Evolutionary conservation across 2,329 filamentous ascomycete genomes (phyloP).

Genomic region (Pyrenophora teres): DNA sequence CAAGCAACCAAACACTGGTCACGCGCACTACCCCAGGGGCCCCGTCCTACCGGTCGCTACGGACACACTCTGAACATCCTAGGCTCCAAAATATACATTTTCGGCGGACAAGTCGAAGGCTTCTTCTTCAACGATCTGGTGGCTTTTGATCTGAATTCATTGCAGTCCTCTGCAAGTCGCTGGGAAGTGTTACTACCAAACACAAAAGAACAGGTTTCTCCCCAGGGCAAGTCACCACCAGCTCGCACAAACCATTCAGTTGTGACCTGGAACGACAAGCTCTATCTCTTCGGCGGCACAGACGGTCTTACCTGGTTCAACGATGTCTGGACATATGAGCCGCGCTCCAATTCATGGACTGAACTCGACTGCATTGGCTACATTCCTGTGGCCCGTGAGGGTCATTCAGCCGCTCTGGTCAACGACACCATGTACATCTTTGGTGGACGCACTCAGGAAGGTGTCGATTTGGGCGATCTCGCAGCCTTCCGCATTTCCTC

Average conservation of each 20-base stretch:
- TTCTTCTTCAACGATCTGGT: slow-evolving; percentile 98
- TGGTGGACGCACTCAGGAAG: slow-evolving; percentile 92
- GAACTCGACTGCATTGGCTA: slow-evolving; percentile 97
- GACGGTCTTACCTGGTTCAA: slow-evolving; percentile 98
- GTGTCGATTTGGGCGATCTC: slow-evolving; percentile 87
- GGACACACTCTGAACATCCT: slow-evolving; percentile 96
- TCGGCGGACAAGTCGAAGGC: slow-evolving; percentile 95
- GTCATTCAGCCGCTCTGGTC: slow-evolving; percentile 89
- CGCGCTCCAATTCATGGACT: slow-evolving; percentile 78
- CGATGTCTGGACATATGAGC: slow-evolving; percentile 96
- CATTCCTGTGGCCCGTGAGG: slow-evolving; percentile 90
- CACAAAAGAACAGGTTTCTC: slow-evolving; percentile 60
- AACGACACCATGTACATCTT: slow-evolving; percentile 99
- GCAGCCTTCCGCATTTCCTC: slow-evolving; percentile 83
- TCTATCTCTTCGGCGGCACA: slow-evolving; percentile 97
- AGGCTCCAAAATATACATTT: slow-evolving; percentile 95
- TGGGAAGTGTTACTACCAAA: slow-evolving; percentile 93
- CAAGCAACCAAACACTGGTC: slow-evolving; percentile 99
- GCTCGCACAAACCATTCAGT: slow-evolving; percentile 94
- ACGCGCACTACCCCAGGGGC: slow-evolving; percentile 82
- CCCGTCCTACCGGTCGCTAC: slow-evolving; percentile 86
- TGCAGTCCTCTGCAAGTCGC: slow-evolving; percentile 86
- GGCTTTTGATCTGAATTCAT: slow-evolving; percentile 91
- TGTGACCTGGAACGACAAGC: slow-evolving; percentile 87
- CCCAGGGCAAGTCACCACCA: slow-evolving; percentile 61